phyloP scores from a whole-genome alignment of 176 grass and related monocot genomes.

The Eleusine indica region DNA sequence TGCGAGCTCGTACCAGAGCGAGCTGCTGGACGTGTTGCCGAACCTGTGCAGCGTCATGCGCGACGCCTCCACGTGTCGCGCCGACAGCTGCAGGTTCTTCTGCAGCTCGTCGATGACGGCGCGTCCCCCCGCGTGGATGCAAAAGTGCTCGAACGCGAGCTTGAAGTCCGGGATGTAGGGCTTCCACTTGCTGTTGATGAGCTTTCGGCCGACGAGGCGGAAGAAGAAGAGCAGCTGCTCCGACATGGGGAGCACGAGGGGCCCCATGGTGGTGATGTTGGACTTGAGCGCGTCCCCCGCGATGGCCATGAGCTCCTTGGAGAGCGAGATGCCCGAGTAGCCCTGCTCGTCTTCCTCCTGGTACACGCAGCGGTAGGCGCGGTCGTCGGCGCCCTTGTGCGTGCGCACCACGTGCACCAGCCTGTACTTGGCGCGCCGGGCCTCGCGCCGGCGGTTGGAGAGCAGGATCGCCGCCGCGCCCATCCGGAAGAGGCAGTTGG shows the following conservation, averaged over 20 bases:
- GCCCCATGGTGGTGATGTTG: slow-evolving; percentile 92
- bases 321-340: slow-evolving; percentile 81
- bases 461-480: slow-evolving; percentile 87
- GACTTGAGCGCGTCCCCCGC: slow-evolving; percentile 91
- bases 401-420: slow-evolving; percentile 85
- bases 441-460: slow-evolving; percentile 73
- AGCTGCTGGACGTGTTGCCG: slow-evolving; percentile 95
- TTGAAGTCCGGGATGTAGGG: slow-evolving; percentile 97
- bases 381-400: slow-evolving; percentile 86
- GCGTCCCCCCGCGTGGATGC: slow-evolving; percentile 85
- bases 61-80: slow-evolving; percentile 84
- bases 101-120: slow-evolving; percentile 93
- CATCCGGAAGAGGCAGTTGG: slow-evolving; percentile 95
- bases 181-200: slow-evolving; percentile 69
- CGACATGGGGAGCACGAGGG: slow-evolving; percentile 86
- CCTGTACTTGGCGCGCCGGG: slow-evolving; percentile 72
- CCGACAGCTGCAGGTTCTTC: slow-evolving; percentile 83
- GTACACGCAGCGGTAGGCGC: slow-evolving; percentile 82
- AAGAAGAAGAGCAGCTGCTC: slow-evolving; percentile 97
- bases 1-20: slow-evolving; percentile 92
- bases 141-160: slow-evolving; percentile 90
- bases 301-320: slow-evolving; percentile 95
- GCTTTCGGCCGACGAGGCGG: slow-evolving; percentile 72
- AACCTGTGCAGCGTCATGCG: slow-evolving; percentile 92
- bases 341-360: slow-evolving; percentile 84